A percentile compares a stretch with the other conserved stretches of the same genome.
Evolutionary conservation across 352 stramenopile species (phyloP).

Genomic region (Pythium phragmitis): DNA sequence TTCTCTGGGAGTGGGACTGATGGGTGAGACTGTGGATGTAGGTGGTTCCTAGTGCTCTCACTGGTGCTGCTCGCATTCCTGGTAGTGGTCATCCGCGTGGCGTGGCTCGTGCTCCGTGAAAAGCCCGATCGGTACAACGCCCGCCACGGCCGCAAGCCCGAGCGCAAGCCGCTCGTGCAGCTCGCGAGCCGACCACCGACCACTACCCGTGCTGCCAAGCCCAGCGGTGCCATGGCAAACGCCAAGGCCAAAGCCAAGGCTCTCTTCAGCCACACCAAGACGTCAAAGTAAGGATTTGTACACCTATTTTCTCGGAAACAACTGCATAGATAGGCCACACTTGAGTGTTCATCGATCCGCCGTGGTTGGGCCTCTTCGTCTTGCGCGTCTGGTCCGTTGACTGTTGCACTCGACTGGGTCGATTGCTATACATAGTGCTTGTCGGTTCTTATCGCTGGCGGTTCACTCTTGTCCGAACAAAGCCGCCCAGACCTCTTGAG

Average conservation of each 20-base stretch:
- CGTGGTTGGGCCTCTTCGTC: background rate
- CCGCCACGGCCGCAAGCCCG: constrained; percentile 19
- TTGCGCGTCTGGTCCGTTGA: constrained; percentile 1
- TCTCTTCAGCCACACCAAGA: constrained; percentile 2
- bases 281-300: constrained; percentile 3
- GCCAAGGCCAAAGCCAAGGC: constrained; percentile 10
- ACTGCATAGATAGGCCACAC: too few relatives aligned
- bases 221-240: background rate
- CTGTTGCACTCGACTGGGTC: background rate
- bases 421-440: background rate
- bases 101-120: constrained; percentile 23
- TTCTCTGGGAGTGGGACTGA: too few relatives aligned
- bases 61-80: constrained; percentile 21
- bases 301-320: background rate
- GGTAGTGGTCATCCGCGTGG: constrained; percentile 23
- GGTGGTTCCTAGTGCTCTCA: constrained; percentile 25
- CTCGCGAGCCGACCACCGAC: constrained; percentile 2
- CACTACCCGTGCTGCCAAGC: background rate
- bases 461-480: background rate
- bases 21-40: background rate
- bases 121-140: constrained; percentile 22
- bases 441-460: background rate
- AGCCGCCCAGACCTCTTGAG: background rate
- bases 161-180: constrained; percentile 25
- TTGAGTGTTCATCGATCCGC: too few relatives aligned